Conservation (phyloP, 2,329 filamentous ascomycete species). For the Claviceps monticola region DNA sequence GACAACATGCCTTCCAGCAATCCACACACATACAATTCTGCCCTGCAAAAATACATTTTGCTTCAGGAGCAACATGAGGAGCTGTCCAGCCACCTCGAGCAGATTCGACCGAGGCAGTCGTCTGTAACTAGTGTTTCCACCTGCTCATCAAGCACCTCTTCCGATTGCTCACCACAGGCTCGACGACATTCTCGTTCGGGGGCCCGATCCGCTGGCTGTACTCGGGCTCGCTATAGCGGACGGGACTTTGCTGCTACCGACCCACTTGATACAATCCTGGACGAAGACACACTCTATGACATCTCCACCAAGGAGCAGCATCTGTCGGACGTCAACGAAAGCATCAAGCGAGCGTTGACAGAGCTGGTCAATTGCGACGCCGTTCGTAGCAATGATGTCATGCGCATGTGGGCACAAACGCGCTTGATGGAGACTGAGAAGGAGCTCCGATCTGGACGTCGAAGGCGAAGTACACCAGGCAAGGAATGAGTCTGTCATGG, state of each 20-base stretch:
- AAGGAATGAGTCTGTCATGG: slow-evolving; percentile 10
- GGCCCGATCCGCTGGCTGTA: slow-evolving; percentile 12
- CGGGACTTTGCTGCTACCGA: slow-evolving; percentile 17
- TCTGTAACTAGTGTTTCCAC: slow-evolving; percentile 21
- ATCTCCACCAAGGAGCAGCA: slow-evolving; percentile 39
- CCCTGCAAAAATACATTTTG: slow-evolving; percentile 39
- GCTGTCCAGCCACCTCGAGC: slow-evolving; percentile 35
- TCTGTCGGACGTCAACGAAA: slow-evolving; percentile 43
- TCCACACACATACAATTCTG: slow-evolving; percentile 27
- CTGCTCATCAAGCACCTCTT: slow-evolving; percentile 40
- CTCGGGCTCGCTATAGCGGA: slow-evolving; percentile 19
- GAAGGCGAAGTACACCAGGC: slow-evolving; percentile 29
- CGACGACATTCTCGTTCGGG: slow-evolving; percentile 24
- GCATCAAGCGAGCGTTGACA: slow-evolving; percentile 46
- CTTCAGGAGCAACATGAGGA: slow-evolving; percentile 41
- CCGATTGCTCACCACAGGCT: slow-evolving; percentile 39
- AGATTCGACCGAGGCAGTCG: slow-evolving; percentile 29
- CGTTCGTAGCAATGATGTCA: slow-evolving; percentile 34
- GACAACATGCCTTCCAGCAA: slow-evolving; percentile 16
- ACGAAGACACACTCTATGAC: slow-evolving; percentile 33
- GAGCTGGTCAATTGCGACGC: slow-evolving; percentile 47
- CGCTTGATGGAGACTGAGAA: slow-evolving; percentile 47
- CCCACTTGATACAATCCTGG: slow-evolving; percentile 26
- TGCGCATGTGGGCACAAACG: slow-evolving; percentile 45
- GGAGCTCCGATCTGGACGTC: slow-evolving; percentile 38